Conservation (phyloP, 73 alveolate genomes). For the Tetrahymena borealis region DNA sequence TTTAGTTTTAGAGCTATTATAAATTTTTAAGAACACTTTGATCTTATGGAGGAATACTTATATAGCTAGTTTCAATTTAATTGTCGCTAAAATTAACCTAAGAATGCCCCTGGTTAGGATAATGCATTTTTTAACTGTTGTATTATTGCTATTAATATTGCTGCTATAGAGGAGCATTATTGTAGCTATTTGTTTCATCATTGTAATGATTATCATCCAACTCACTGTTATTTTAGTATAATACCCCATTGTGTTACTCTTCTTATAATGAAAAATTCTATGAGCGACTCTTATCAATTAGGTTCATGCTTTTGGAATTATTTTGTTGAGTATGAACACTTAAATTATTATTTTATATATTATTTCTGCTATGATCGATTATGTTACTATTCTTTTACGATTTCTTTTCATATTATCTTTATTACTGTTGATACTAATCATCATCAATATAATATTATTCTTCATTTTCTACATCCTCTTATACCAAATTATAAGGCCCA, state of each 20-base stretch:
- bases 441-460: not conserved
- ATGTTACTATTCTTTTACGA: not conserved
- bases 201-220: not conserved
- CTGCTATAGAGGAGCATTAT: not conserved
- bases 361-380: not conserved
- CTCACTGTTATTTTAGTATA: not conserved
- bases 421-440: not conserved
- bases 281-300: not conserved
- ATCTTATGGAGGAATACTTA: not conserved
- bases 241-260: not conserved
- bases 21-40: not conserved
- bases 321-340: not conserved
- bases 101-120: not conserved
- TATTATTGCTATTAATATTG: not conserved
- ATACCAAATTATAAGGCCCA: not conserved
- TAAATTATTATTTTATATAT: not conserved
- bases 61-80: not conserved
- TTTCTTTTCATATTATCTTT: not conserved
- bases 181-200: not conserved
- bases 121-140: not conserved
- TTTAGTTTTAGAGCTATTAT: not conserved
- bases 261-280: not conserved
- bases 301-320: not conserved
- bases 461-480: not conserved
- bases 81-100: not conserved